Evolutionary conservation across 352 stramenopile species (phyloP), one percentile per base, ranked within the genome.

Genomic region (Globisporangium orthogonon): DNA sequence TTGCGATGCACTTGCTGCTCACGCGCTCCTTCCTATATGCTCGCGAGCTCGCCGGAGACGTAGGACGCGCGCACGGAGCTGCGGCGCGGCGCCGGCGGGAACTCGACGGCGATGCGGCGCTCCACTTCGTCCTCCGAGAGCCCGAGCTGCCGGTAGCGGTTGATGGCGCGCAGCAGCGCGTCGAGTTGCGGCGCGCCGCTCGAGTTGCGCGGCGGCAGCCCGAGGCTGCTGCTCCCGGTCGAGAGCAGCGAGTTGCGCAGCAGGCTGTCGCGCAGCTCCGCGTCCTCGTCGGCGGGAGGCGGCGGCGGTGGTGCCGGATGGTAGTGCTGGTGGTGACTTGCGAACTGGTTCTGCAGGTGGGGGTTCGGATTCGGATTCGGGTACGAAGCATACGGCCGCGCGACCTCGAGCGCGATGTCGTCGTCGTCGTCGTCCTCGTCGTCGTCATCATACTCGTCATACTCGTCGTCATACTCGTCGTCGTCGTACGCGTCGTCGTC

Each of bases 341-440:
- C 15, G 23, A 23, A 23, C 23, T 23, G 23, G 23, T 23, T 23
- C 23, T 23, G 23, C 23, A 23, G 23, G 23, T 23, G 23, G 23
- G 23, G 23, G 23, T 23, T 23, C 23, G 23, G 23, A 23, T 23
- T 23, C 23, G 23, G 29, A 37, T n/a, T 50, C 33, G 4, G 33
- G 33, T 9, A 37, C 33, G 33, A 9, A 9, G 4, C 49, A 48
- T 74, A 78, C 4, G 82, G 82, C 33, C 70, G 65, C n/a, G 80
- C 79, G 56, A 93, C 69, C 43, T 92, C 82, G 43, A 83, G 78
- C 7, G 78, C 78, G 61, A 92, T 90, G 35, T 82, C 73, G 23
- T 89, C 79, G n/a, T 89, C 76, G 28, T 89, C 80, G 4, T 76
- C 63, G 17, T 78, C 71, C 4, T 81, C 65, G 30, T 84, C 74